Evolutionary conservation across 2,329 filamentous ascomycete species (phyloP).

Genomic region (Xylariomycetidae sp.): DNA sequence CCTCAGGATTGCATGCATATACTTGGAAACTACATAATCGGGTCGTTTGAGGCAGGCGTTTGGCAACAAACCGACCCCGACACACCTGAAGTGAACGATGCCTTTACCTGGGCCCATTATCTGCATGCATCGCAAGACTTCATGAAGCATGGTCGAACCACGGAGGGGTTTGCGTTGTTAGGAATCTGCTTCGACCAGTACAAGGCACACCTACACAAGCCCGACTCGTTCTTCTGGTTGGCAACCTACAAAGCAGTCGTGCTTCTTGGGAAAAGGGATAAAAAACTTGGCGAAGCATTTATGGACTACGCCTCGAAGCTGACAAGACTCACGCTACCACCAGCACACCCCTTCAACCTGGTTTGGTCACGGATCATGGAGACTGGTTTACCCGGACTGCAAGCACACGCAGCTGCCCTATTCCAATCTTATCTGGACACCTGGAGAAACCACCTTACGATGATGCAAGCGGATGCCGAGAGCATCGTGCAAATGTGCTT

Average conservation of each 20-base stretch:
- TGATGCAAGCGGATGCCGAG: conserved; percentile 11
- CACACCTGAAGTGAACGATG: conserved; percentile 18
- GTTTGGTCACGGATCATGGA: conserved; percentile 22
- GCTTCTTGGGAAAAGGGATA: conserved; percentile 17
- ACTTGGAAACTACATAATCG: conserved; percentile 19
- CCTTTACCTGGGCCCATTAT: conserved; percentile 25
- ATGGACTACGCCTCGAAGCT: conserved; percentile 22
- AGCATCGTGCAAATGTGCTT: conserved; percentile 22
- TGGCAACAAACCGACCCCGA: conserved; percentile 17
- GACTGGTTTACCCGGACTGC: conserved; percentile 19
- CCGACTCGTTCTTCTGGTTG: conserved; percentile 25
- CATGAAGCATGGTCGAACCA: conserved; percentile 21
- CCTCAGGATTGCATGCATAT: conserved; percentile 24
- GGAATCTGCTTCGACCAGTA: conserved; percentile 23
- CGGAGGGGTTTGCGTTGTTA: conserved; percentile 21
- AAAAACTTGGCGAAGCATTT: conserved; percentile 18
- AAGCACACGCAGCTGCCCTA: conserved; percentile 17
- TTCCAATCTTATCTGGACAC: conserved; percentile 21
- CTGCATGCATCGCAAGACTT: conserved; percentile 22
- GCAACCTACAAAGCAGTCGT: conserved; percentile 24
- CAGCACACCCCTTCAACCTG: conserved; percentile 20
- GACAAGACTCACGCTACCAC: conserved; percentile 17
- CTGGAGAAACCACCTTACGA: conserved; percentile 18
- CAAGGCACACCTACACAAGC: conserved; percentile 18
- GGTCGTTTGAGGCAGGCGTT: conserved; percentile 16